Evolutionary conservation across 2,329 filamentous ascomycete genomes (phyloP).

Genomic region (Gnomoniopsis sp.): DNA sequence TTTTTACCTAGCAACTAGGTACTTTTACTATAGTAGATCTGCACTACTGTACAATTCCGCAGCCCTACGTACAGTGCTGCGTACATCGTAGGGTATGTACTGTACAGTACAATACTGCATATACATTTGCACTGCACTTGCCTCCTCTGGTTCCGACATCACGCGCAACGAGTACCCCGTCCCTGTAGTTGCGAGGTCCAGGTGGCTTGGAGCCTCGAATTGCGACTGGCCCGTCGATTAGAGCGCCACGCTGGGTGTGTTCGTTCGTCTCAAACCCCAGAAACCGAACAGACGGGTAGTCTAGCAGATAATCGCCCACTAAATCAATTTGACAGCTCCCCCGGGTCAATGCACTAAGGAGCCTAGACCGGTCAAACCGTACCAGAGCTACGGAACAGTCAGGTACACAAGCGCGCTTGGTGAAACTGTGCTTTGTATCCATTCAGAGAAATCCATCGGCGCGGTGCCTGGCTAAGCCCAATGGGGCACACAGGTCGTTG

Average conservation of each 20-base stretch:
- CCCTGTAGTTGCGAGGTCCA: background rate
- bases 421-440: background rate
- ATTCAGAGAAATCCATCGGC: background rate
- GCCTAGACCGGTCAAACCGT: background rate
- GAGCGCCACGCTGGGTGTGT: background rate
- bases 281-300: background rate
- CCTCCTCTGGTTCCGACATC: too few species aligned
- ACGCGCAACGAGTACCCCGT: background rate
- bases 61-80: too few species aligned
- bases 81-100: too few species aligned
- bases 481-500: background rate
- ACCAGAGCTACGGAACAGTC: too few species aligned
- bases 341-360: background rate
- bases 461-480: background rate
- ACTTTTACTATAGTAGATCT: background rate
- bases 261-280: background rate
- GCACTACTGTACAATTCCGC: background rate
- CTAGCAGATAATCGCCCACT: background rate
- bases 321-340: background rate
- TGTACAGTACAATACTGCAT: too few species aligned
- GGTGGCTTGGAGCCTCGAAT: background rate
- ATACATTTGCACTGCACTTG: too few species aligned
- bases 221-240: constrained; percentile 1
- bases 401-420: background rate
- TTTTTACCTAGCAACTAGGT: background rate